A percentile compares a stretch with the other conserved stretches of the same genome.
Conservation (phyloP, 495 filamentous ascomycete genomes). For the Hyaloscypha variabilis region DNA sequence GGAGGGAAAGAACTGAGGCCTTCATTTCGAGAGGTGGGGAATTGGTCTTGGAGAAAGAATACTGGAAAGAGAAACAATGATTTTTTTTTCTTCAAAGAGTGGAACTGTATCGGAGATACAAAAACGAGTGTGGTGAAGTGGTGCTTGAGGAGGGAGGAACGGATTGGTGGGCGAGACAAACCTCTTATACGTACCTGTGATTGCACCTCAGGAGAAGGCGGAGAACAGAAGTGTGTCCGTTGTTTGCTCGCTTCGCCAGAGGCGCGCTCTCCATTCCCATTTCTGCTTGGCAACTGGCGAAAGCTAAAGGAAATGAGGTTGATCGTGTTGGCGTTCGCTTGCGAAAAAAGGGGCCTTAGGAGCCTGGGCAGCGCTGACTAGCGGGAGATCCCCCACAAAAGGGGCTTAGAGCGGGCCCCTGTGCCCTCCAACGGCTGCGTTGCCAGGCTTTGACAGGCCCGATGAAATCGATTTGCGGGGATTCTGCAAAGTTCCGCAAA, state of each 20-base stretch:
- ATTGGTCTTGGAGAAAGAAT: background rate
- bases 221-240: background rate
- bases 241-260: background rate
- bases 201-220: slow-evolving; percentile 2
- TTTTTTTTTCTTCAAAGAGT: slow-evolving; percentile 22
- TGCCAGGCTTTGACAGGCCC: background rate
- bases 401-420: background rate
- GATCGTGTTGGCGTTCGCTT: background rate
- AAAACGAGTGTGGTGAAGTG: slow-evolving; percentile 29
- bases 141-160: slow-evolving; percentile 20
- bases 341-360: background rate
- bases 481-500: background rate
- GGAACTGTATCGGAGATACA: slow-evolving; percentile 31
- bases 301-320: slow-evolving; percentile 12
- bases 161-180: background rate
- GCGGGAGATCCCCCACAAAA: background rate
- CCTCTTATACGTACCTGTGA: slow-evolving; percentile 17
- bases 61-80: slow-evolving; percentile 8
- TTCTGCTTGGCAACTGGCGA: background rate
- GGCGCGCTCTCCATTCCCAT: background rate
- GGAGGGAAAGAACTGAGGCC: slow-evolving; percentile 34
- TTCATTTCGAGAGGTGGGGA: slow-evolving; percentile 25
- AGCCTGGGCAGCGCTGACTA: background rate
- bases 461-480: background rate
- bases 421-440: background rate